A percentile compares a stretch with the other conserved stretches of the same genome.
Evolutionary conservation across 2,329 filamentous ascomycete genomes (phyloP).

Genomic region (Stylonectria norvegica): DNA sequence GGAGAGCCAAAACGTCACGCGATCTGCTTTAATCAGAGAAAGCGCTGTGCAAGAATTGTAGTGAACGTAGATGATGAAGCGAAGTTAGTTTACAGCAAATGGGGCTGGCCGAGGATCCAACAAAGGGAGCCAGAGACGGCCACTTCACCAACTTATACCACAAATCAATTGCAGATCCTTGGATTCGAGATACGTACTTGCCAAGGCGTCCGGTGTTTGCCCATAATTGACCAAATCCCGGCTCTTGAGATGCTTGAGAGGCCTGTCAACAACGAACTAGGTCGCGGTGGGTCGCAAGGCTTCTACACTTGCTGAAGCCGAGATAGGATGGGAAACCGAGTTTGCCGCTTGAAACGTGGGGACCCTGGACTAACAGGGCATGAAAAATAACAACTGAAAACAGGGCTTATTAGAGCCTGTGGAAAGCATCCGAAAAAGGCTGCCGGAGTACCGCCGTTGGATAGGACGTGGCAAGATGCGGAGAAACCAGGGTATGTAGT

Average conservation of each 20-base stretch:
- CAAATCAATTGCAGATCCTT: no score
- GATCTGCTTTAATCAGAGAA: no score
- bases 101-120: no score
- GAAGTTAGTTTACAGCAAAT: no score
- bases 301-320: slow-evolving; percentile 3
- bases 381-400: slow-evolving; percentile 3
- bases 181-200: no score
- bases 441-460: slow-evolving; percentile 10
- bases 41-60: no score
- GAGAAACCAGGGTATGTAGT: not conserved
- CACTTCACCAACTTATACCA: no score
- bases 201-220: slow-evolving; percentile 9
- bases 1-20: no score
- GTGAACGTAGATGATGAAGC: no score
- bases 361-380: not conserved
- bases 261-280: no score
- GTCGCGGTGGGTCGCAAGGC: not conserved
- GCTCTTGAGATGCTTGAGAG: no score
- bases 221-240: slow-evolving; percentile 5
- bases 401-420: slow-evolving; percentile 7
- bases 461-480: slow-evolving; percentile 9
- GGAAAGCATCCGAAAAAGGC: slow-evolving; percentile 5
- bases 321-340: slow-evolving; percentile 14
- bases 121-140: no score
- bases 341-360: slow-evolving; percentile 6